Conservation (phyloP, 345 rosid species). For the Acer saccharum region DNA sequence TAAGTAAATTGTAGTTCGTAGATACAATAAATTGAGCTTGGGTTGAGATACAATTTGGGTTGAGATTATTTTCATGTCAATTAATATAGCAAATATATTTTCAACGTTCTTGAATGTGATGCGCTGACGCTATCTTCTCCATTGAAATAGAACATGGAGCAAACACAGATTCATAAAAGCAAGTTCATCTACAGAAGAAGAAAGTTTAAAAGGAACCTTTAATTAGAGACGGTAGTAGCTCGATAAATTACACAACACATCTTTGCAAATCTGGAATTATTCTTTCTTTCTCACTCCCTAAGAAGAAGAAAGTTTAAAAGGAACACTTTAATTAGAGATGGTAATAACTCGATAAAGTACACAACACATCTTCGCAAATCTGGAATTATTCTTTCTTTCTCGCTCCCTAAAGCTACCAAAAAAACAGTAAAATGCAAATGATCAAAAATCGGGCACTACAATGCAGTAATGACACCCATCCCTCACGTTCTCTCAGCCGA, state of each 20-base stretch:
- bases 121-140: background rate
- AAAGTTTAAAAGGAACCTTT: background rate
- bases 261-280: slow-evolving; percentile 19
- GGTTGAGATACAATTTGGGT: background rate
- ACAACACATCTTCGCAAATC: background rate
- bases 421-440: slow-evolving; percentile 3
- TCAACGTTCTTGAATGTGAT: background rate
- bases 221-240: slow-evolving; percentile 1
- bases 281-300: background rate
- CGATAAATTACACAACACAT: slow-evolving; percentile 3
- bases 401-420: slow-evolving; percentile 12
- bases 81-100: background rate
- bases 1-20: background rate
- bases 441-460: slow-evolving; percentile 34
- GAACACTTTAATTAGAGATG: background rate
- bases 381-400: slow-evolving; percentile 21
- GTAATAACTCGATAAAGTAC: background rate
- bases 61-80: background rate
- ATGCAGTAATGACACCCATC: slow-evolving; percentile 15
- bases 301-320: background rate
- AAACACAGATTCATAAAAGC: too few species aligned
- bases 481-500: background rate
- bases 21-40: background rate
- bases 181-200: background rate
- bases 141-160: background rate